Percentiles rank a stretch among this genome's conserved stretches.
Conservation (phyloP, 352 stramenopile species). For the Phytophthora litchii region DNA sequence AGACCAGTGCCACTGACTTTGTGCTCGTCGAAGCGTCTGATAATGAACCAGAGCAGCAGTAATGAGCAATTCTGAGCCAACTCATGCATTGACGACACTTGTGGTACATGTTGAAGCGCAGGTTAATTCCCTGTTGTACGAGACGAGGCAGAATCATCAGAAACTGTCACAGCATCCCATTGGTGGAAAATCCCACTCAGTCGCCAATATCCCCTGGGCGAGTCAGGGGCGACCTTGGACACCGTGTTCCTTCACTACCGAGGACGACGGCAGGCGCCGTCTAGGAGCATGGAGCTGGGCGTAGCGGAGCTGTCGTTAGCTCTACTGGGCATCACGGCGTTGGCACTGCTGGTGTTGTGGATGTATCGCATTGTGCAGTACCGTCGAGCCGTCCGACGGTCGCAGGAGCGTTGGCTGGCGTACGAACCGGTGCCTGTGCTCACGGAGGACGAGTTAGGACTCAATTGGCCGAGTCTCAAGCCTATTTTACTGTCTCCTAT, state of each 20-base stretch:
- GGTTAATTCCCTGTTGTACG: conserved; percentile 1
- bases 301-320: conserved; percentile 47
- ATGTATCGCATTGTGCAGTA: conserved; percentile 68
- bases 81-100: conserved; percentile 10
- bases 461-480: conserved; percentile 60
- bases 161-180: no score
- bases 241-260: conserved; percentile 33
- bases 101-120: conserved; percentile 15
- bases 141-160: conserved; percentile 12
- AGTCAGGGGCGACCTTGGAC: conserved; percentile 6
- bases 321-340: conserved; percentile 42
- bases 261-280: conserved; percentile 30
- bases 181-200: conserved; percentile 9
- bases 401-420: conserved; percentile 68
- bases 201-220: conserved; percentile 18
- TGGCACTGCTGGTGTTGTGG: conserved; percentile 58
- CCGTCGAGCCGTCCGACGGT: conserved; percentile 56
- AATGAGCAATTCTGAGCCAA: background rate
- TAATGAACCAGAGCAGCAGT: conserved; percentile 5
- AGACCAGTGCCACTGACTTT: conserved; percentile 25
- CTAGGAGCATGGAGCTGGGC: conserved; percentile 45
- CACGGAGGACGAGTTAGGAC: conserved; percentile 34
- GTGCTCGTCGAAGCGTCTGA: conserved; percentile 36
- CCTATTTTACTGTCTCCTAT: conserved; percentile 74
- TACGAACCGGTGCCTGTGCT: conserved; percentile 48